Evolutionary conservation across 768 basidiomycete genomes (phyloP).

Genomic region (Agrocybe praecox): DNA sequence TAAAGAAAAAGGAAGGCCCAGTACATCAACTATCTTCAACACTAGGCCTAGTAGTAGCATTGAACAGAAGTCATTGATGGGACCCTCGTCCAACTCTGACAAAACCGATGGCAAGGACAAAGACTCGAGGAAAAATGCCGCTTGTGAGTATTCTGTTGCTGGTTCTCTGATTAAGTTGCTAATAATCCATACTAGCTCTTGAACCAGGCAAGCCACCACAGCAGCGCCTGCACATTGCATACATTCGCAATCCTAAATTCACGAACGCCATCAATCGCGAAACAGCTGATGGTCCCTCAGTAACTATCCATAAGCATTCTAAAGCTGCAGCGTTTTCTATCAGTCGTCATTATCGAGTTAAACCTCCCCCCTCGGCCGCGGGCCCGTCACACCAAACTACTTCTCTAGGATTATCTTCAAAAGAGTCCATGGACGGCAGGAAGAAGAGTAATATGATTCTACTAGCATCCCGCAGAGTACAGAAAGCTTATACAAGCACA

Average conservation of each 20-base stretch:
- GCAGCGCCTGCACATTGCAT: conserved; percentile 67
- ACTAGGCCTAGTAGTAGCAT: conserved; percentile 31
- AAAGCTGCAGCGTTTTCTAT: conserved; percentile 80
- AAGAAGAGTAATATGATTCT: conserved; percentile 54
- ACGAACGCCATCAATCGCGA: conserved; percentile 29
- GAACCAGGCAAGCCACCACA: conserved; percentile 62
- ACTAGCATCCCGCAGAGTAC: conserved; percentile 74
- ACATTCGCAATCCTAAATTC: conserved; percentile 50
- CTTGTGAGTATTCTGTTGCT: conserved; percentile 30
- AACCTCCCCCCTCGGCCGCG: not conserved
- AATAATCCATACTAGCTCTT: conserved; percentile 30
- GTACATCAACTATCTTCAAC: conserved; percentile 29
- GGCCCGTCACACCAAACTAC: not conserved
- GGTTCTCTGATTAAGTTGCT: not conserved
- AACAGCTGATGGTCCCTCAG: conserved; percentile 54
- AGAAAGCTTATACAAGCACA: conserved; percentile 77
- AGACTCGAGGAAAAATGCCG: conserved; percentile 44
- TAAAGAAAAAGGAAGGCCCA: conserved; percentile 20
- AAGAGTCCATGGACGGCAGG: conserved; percentile 16
- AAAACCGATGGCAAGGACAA: too few relatives aligned
- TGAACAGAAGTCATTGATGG: conserved; percentile 3
- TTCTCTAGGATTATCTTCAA: conserved; percentile 24
- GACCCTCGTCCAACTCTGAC: too few relatives aligned
- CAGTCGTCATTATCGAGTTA: conserved; percentile 57
- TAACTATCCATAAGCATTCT: conserved; percentile 82